Evolutionary conservation across 2,329 filamentous ascomycete genomes (phyloP).

Genomic region (Xylariales sp.): DNA sequence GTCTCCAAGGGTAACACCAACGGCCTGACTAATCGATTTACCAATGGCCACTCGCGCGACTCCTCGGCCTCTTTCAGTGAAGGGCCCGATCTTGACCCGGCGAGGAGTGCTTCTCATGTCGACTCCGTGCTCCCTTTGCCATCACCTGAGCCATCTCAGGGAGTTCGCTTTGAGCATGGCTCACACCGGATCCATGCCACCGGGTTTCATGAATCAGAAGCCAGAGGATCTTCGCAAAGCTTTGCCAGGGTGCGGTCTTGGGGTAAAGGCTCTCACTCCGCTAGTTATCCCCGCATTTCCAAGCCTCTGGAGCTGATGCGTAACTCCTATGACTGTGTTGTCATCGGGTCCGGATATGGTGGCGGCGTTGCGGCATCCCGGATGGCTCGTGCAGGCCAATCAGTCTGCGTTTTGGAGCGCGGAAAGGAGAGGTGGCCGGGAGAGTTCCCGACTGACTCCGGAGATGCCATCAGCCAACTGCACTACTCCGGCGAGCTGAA

Average conservation of each 20-base stretch:
- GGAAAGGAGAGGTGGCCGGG: slow-evolving; percentile 64
- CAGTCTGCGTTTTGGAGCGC: slow-evolving; percentile 61
- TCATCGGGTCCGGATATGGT: slow-evolving; percentile 67
- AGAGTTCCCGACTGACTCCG: slow-evolving; percentile 51
- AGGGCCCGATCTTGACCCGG: neutral
- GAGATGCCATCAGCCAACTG: slow-evolving; percentile 45
- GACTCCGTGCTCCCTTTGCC: too few relatives aligned
- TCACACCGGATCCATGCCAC: slow-evolving; percentile 22
- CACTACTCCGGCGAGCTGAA: slow-evolving; percentile 52
- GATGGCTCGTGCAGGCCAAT: slow-evolving; percentile 56
- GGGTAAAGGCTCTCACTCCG: slow-evolving; percentile 14
- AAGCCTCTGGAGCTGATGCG: slow-evolving; percentile 54
- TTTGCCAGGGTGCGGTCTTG: slow-evolving; percentile 23
- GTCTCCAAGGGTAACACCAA: too few relatives aligned
- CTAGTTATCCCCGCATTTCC: slow-evolving; percentile 48
- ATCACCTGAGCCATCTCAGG: slow-evolving; percentile 4
- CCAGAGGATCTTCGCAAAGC: slow-evolving; percentile 25
- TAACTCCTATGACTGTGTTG: slow-evolving; percentile 58
- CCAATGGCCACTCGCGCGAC: too few relatives aligned
- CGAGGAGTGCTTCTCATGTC: too few relatives aligned
- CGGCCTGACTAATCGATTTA: too few relatives aligned
- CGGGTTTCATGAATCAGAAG: slow-evolving; percentile 26
- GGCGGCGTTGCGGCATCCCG: slow-evolving; percentile 62
- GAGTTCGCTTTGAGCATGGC: slow-evolving; percentile 1
- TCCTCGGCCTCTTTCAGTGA: too few relatives aligned